Base-by-base conservation (phyloP, 2,329 filamentous ascomycete genomes). In the Colletotrichum sp. region DNA sequence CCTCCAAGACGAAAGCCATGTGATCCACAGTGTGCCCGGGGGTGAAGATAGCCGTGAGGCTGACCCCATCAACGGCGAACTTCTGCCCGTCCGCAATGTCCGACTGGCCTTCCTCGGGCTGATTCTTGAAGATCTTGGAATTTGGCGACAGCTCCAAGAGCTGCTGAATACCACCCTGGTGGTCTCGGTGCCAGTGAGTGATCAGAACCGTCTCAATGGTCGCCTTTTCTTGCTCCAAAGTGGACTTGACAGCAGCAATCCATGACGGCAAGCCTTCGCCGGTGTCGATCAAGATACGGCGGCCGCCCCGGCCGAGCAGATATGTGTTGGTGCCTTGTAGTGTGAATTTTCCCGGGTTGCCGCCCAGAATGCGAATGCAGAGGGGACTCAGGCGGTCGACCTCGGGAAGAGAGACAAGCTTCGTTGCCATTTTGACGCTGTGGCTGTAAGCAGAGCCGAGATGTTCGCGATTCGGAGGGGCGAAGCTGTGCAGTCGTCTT, bases 111-210 rank as follows among this genome's bases (percentile, higher is more conserved):
- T 85, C 79, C 1, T 83, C 85, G 1, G 94, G 93, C 43, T 91
- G 84, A 79, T 92, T 87, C 83, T 97, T 96, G 85, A 93, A 92
- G 52, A 97, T 84, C 26, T 86, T 87, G 8, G 90, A 92, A 21
- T 88, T 82, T 0, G 95, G 93, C n/a, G 89, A 94, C 28, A 93
- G 82, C 16, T 86, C 84, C 21, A 93, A 86, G 1, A 98, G 87
- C 80, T 98, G 92, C 4, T 86, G 83, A 28, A 98, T 90, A 9
- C 97, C 97, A 28, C 93, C 91, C 8, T 93, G 90, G 82, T 99
- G 97, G 82, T 99, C 97, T 57, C 87, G 90, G 82, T 99, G 97
- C 95, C 96, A 98, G 84, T 99, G 97, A 0, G 96, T 98, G 65
- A 99, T 88, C 26, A 99, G 88, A 0, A 93, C 92, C 21, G 89